Conservation (phyloP, 768 basidiomycete genomes). For the Lyophyllum atratum region DNA sequence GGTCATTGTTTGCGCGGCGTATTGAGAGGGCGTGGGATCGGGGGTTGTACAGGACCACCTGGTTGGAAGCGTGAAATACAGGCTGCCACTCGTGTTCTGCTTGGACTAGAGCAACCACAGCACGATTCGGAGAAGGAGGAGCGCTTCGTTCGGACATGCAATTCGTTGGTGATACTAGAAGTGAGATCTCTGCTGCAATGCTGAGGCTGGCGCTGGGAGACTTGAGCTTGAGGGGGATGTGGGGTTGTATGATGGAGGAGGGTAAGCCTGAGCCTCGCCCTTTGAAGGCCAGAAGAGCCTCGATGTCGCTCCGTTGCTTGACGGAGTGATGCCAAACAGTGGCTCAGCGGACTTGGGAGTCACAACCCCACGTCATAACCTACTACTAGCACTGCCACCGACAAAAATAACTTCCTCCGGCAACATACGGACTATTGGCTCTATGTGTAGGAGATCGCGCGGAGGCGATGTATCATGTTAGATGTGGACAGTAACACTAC, state of each 20-base stretch:
- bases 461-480: too few relatives aligned
- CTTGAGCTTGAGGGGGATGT: not conserved
- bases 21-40: slow-evolving; percentile 82
- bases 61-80: slow-evolving; percentile 81
- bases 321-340: not conserved
- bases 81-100: slow-evolving; percentile 62
- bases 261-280: not conserved
- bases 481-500: too few relatives aligned
- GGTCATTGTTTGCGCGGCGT: slow-evolving; percentile 32
- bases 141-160: slow-evolving; percentile 11
- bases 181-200: not conserved
- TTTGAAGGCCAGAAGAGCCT: not conserved
- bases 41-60: slow-evolving; percentile 87
- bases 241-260: not conserved
- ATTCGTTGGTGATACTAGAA: not conserved
- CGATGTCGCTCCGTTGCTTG: not conserved
- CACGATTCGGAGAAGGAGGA: slow-evolving; percentile 18
- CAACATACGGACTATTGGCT: too few relatives aligned
- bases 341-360: too few relatives aligned
- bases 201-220: not conserved
- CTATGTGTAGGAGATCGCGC: too few relatives aligned
- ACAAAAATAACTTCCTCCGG: not conserved
- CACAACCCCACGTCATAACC: not conserved
- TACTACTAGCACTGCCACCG: too few relatives aligned
- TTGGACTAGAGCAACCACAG: slow-evolving; percentile 19